Evolutionary conservation across 768 basidiomycete genomes (phyloP).

Genomic region (Mycena belliarum): DNA sequence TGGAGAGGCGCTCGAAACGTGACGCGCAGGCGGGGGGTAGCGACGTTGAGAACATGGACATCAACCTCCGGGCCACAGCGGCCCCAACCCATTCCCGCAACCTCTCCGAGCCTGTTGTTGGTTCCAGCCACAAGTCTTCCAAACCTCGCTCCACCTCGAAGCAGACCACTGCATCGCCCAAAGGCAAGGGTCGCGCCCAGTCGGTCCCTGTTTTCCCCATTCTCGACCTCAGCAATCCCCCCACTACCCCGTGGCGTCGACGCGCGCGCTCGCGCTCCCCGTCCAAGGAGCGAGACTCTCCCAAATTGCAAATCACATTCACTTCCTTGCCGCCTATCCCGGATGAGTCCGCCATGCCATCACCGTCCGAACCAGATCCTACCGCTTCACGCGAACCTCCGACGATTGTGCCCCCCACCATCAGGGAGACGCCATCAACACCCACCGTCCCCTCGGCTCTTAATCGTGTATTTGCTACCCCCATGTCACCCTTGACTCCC

Average conservation of each 20-base stretch:
- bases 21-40: slow-evolving; percentile 6
- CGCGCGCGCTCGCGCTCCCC: slow-evolving; percentile 44
- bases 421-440: slow-evolving; percentile 25
- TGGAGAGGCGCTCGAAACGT: not conserved
- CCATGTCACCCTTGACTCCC: slow-evolving; percentile 52
- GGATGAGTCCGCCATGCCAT: slow-evolving; percentile 27
- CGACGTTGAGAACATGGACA: slow-evolving; percentile 18
- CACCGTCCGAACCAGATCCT: not conserved
- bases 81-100: slow-evolving; percentile 33
- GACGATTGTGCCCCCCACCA: not conserved
- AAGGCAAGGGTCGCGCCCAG: slow-evolving; percentile 38
- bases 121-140: slow-evolving; percentile 21
- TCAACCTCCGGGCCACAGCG: slow-evolving; percentile 14
- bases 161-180: slow-evolving; percentile 26
- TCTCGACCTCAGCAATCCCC: slow-evolving; percentile 46
- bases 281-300: slow-evolving; percentile 38
- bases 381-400: not conserved
- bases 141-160: slow-evolving; percentile 29
- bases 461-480: slow-evolving; percentile 17
- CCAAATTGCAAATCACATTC: slow-evolving; percentile 30
- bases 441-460: slow-evolving; percentile 18
- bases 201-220: slow-evolving; percentile 46
- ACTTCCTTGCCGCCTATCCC: slow-evolving; percentile 31
- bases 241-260: slow-evolving; percentile 39
- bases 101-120: slow-evolving; percentile 35